phyloP scores from a whole-genome alignment of 1,284 basidiomycete species.

The Termitomyces sp. region DNA sequence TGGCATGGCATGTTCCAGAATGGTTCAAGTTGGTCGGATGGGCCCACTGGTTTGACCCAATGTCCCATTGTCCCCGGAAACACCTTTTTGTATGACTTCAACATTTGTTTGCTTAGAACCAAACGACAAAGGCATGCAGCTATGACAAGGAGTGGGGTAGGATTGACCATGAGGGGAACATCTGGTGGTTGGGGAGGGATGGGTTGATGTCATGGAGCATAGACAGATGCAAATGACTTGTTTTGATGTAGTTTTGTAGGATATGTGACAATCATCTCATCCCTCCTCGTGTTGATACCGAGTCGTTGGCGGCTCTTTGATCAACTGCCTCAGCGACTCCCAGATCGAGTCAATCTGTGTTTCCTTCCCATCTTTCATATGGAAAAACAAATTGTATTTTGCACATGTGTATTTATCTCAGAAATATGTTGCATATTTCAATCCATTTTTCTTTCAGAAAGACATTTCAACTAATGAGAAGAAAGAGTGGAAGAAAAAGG shows the following conservation, averaged over 20 bases:
- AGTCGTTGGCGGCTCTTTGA: not conserved
- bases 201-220: conserved; percentile 74
- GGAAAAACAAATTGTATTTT: not conserved
- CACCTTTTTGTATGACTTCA: not conserved
- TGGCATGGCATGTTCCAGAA: conserved; percentile 3
- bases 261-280: too few relatives aligned
- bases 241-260: too few relatives aligned
- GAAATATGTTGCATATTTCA: too few relatives aligned
- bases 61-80: not conserved
- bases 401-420: not conserved
- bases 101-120: conserved; percentile 18
- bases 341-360: not conserved
- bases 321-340: not conserved
- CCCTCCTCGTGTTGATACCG: not conserved
- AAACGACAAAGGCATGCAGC: conserved; percentile 39
- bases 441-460: too few relatives aligned
- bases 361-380: not conserved
- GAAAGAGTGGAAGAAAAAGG: not conserved
- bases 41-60: not conserved
- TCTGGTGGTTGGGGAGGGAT: conserved; percentile 85
- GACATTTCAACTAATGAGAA: not conserved
- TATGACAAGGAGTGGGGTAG: conserved; percentile 81
- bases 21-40: conserved; percentile 1
- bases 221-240: too few relatives aligned
- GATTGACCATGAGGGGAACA: conserved; percentile 67